Evolutionary conservation across 345 rosid species (phyloP), one percentile per base, ranked within the genome.

Genomic region (Pistacia atlantica): DNA sequence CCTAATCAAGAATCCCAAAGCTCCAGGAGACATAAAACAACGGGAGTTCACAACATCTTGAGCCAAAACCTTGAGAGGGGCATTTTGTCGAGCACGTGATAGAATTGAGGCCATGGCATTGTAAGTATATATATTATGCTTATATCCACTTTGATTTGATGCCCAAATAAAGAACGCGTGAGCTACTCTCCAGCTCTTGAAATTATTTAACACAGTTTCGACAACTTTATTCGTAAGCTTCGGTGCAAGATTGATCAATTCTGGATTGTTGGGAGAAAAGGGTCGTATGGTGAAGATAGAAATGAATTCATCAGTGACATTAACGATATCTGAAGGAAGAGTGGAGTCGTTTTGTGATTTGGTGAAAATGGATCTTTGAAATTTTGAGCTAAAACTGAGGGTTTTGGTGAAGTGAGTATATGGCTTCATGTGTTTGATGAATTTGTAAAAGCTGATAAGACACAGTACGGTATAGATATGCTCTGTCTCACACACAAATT

Each of bases 51-150:
- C 55, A 72, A 89, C 81, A 45, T 90, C 86, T 49, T 33, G 25
- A 1, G 76, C 88, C 81, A 95, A 82, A 71, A 13, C 71, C 79
- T 75, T 90, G 84, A 95, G 74, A 85, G 79, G 79, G 88, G 88
- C 92, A 85, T 86, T 87, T 80, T 89, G 95, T 91, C 98, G 98
- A 95, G 92, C 98, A 88, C 89, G 84, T 86, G 97, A 91, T 68
- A 95, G 95, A 86, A 90, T 82, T 20, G 84, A 86, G 1, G 97
- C 97, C 97, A 95, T 90, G 80, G 97, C 92, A 76, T 93, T 95
- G 82, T 85, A 91, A 81, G 92, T 80, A 67, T 95, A 91, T 18
- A 89, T 78, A 59, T 85, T 92, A 70, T 90, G 90, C 68, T 65
- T 78, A 72, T 89, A 95, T 14, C 97, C 94, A 75, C 70, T 17